Evolutionary conservation across 202 grass and related monocot genomes (phyloP), one percentile per base, ranked within the genome.

Genomic region (Carex arenaria): DNA sequence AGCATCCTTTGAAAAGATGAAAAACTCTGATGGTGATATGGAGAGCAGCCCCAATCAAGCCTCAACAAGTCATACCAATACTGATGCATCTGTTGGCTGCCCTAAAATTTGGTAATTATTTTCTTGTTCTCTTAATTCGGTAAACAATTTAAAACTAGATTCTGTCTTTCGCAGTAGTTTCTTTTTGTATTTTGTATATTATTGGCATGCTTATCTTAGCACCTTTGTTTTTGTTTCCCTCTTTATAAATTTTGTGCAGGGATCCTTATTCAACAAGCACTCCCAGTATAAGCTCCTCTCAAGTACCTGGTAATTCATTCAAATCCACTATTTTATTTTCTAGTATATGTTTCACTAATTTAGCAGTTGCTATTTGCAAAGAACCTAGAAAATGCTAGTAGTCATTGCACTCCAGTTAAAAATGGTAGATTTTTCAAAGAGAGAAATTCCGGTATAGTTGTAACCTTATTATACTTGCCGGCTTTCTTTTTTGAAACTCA

Each of bases 21-120:
- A 88, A 53, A 67, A 47, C 18, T 43, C 26, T 20, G 26, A 68
- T 72, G 84, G 87, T 82, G 90, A 82, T 74, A 86, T 62, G 26
- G 40, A 86, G 40, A 92, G 80, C 81, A 90, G 42, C 80, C 75
- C 57, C 69, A 85, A 73, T 85, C 76, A 84, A 83, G 45, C 83
- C 64, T 88, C 86, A 53, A 88, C 67, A 84, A 64, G 31, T 52
- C 69, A 79, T n/a, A 43, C 34, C 88, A 88, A 13, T 80, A 67
- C 45, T 63, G 90, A 86, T 79, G 61, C 68, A 64, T 88, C 87
- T 83, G 34, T 89, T 88, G 91, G 85, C 93, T 80, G 85, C 20
- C 83, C 86, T 71, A 92, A 89, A 86, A 95, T 89, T 90, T 98
- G 89, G 95, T 98, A 88, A 88, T 65, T 87, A 83, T 81, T 54